A percentile compares a stretch with the other conserved stretches of the same genome.
Conservation (phyloP, 805 yeast genomes). For the Pichia thaimueangensis region DNA sequence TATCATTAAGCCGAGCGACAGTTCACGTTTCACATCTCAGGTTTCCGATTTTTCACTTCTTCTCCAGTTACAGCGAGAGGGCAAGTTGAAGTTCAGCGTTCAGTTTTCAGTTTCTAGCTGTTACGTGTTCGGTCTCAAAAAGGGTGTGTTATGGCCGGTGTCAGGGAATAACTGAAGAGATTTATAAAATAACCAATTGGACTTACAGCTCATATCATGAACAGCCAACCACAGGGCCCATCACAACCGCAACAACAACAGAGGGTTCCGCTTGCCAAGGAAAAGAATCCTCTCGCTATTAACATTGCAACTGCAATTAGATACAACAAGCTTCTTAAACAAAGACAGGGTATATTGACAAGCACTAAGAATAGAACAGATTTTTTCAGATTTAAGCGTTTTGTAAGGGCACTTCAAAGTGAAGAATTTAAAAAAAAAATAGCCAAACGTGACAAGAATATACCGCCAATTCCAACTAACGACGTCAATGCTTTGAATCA, state of each 20-base stretch:
- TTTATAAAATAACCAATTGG: too few relatives aligned
- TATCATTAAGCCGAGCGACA: too few relatives aligned
- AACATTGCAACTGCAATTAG: constrained; percentile 70
- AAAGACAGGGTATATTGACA: constrained; percentile 61
- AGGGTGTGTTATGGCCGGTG: too few relatives aligned
- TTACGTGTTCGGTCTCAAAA: too few relatives aligned
- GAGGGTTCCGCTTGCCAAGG: constrained; percentile 19
- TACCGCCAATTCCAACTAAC: constrained; percentile 26
- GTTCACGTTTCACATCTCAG: too few relatives aligned
- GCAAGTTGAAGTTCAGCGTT: too few relatives aligned
- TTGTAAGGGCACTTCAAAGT: constrained; percentile 67
- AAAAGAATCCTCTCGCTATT: constrained; percentile 48
- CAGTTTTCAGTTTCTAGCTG: too few relatives aligned
- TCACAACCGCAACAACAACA: constrained; percentile 12
- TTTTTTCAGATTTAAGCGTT: constrained; percentile 83
- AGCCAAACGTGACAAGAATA: constrained; percentile 32
- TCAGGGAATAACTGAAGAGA: too few relatives aligned
- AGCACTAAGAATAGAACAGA: constrained; percentile 65
- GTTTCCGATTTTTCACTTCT: too few relatives aligned
- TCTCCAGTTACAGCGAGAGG: too few relatives aligned
- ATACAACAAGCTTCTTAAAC: constrained; percentile 60
- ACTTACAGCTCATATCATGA: too few relatives aligned
- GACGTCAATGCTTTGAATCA: constrained; percentile 53
- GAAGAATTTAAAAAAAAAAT: constrained; percentile 51
- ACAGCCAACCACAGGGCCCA: not conserved